Base-by-base conservation (phyloP, 2,329 filamentous ascomycete species). In the Colletotrichum gigasporum region DNA sequence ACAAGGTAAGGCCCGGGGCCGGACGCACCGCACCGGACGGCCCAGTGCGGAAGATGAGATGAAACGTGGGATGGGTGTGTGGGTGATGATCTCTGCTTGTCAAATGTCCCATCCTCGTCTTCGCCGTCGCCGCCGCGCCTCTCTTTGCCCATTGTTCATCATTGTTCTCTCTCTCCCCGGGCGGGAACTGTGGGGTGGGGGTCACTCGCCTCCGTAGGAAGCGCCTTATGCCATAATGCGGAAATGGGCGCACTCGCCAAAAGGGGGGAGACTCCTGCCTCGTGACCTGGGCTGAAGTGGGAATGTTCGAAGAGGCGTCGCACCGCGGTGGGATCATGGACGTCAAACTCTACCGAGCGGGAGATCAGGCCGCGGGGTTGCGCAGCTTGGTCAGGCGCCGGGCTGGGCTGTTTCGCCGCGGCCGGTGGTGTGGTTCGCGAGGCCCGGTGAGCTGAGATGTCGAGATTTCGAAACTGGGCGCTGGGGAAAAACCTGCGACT, bases 41-140 rank as follows among this genome's bases (percentile, higher is more conserved):
- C 22, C 18, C 18, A 35, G 11, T 34, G 34, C 44, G n/a, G 42
- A 30, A 63, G 11, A 47, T 32, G 61, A 55, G 55, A 60, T 53
- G 61, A 60, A 59, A 60, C 55, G 55, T 53, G 45, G 53, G 37
- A 45, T 30, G 18, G 39, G n/a, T n/a, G n/a, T n/a, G n/a, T n/a
- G n/a, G n/a, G n/a, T n/a, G n/a, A 47, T 32, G 37, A 63, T 60
- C 39, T 59, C 45, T 45, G 54, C 37, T 24, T 60, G 47, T 60
- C 61, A 54, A 63, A 63, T 45, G 32, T 45, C 37, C 60, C 58
- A 18, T 30, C 35, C 18, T 34, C 30, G 30, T 12, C 30, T 34
- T 34, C 12, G 30, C 30, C 30, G 30, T 34, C 30, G 7, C 30
- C 12, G 7, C 30, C 12, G 30, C 7, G 30, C 7, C 12, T 30